phyloP scores from a whole-genome alignment of 2,329 filamentous ascomycete species.

The Ploettnerulaceae sp. region DNA sequence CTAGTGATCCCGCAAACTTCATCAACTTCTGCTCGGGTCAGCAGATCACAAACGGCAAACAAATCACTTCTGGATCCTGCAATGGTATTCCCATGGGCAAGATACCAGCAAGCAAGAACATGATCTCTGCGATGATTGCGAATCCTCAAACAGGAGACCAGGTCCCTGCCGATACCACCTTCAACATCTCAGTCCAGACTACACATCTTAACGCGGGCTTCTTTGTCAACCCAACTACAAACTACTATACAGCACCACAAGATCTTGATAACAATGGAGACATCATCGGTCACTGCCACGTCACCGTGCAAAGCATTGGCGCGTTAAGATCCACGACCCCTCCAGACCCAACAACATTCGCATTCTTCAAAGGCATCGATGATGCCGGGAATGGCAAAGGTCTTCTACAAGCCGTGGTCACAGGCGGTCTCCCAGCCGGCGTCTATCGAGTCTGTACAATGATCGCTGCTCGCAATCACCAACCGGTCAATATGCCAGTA shows the following conservation, averaged over 20 bases:
- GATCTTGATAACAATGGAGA: slow-evolving; percentile 32
- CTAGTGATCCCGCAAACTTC: no score
- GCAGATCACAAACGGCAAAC: slow-evolving; percentile 55
- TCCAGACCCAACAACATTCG: slow-evolving; percentile 34
- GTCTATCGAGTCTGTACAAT: slow-evolving; percentile 44
- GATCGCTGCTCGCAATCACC: slow-evolving; percentile 40
- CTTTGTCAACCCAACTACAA: slow-evolving; percentile 37
- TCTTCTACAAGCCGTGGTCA: slow-evolving; percentile 36
- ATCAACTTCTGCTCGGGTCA: slow-evolving; percentile 34
- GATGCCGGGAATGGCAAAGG: slow-evolving; percentile 38
- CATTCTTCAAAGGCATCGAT: slow-evolving; percentile 41
- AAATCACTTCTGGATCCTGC: slow-evolving; percentile 55
- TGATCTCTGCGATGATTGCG: slow-evolving; percentile 32
- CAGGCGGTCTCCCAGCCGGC: slow-evolving; percentile 39
- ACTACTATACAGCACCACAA: slow-evolving; percentile 39
- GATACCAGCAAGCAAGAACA: slow-evolving; percentile 31
- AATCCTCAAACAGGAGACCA: slow-evolving; percentile 21
- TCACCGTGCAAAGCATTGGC: slow-evolving; percentile 38
- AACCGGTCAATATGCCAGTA: slow-evolving; percentile 41
- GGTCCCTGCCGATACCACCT: slow-evolving; percentile 25
- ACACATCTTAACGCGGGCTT: slow-evolving; percentile 35
- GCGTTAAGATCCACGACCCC: slow-evolving; percentile 31
- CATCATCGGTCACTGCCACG: slow-evolving; percentile 38
- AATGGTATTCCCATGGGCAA: slow-evolving; percentile 42
- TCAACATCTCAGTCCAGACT: slow-evolving; percentile 35